Percentiles rank a stretch among this genome's conserved stretches.
These are phyloP conservation scores for Cutaneotrichosporon dermatis DNA, from an alignment of 1,284 basidiomycete genomes.

Conservation along the genomic window DNA sequence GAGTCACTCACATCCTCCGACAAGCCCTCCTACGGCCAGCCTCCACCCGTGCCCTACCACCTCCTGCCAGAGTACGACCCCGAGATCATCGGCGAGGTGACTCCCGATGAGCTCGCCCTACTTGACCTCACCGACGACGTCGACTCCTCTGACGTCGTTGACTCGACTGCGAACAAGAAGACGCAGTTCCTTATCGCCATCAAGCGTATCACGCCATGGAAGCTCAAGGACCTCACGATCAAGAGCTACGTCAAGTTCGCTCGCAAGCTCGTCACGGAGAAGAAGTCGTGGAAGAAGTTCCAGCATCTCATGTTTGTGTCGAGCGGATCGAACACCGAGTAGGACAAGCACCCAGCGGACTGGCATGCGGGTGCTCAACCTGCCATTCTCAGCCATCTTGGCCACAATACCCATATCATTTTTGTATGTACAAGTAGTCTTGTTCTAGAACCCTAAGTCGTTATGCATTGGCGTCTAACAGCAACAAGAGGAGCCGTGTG, in stretches of 20 bases:
- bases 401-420: background rate
- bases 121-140: conserved; percentile 4
- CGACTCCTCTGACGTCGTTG: too few species aligned
- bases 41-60: conserved; percentile 59
- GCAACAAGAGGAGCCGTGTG: too few species aligned
- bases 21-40: conserved; percentile 18
- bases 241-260: conserved; percentile 69
- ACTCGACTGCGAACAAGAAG: conserved; percentile 1
- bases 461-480: background rate
- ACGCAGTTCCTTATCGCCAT: conserved; percentile 31
- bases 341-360: too few species aligned
- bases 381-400: background rate
- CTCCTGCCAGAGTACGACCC: conserved; percentile 57
- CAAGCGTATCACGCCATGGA: conserved; percentile 65
- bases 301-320: conserved; percentile 40
- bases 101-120: background rate
- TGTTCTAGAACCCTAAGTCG: background rate
- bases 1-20: conserved; percentile 10
- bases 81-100: conserved; percentile 11
- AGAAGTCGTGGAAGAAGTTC: conserved; percentile 58
- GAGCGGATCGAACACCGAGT: background rate
- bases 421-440: conserved; percentile 1
- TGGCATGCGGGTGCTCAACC: background rate
- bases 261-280: conserved; percentile 58
- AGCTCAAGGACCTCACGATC: conserved; percentile 70